These are phyloP conservation scores for Talaromyces wortmannii DNA, from an alignment of 495 filamentous ascomycete genomes.

Conservation along the genomic window DNA sequence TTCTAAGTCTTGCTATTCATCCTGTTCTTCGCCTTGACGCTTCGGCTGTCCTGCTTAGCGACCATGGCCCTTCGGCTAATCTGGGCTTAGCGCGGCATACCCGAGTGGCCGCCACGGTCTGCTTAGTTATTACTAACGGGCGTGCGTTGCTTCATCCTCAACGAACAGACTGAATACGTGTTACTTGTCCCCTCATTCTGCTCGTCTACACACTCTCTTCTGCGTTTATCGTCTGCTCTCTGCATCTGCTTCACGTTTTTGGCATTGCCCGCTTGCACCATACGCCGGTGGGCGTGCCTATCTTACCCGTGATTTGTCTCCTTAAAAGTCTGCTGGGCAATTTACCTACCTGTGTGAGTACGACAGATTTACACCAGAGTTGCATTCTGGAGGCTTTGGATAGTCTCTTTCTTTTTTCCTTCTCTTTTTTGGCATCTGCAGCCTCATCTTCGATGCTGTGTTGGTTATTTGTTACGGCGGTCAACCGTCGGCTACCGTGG, in stretches of 20 bases:
- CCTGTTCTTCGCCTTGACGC: background rate
- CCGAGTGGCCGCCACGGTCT: constrained; percentile 2
- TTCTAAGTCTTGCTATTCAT: background rate
- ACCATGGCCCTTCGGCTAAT: background rate
- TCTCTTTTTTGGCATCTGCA: background rate
- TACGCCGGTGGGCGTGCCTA: background rate
- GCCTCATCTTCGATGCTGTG: background rate
- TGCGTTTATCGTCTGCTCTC: background rate
- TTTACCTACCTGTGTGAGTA: constrained; percentile 5
- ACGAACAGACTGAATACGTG: background rate
- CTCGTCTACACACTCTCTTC: background rate
- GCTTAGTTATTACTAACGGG: background rate
- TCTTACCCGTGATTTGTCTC: constrained; percentile 4
- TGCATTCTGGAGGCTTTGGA: background rate
- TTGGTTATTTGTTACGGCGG: no score
- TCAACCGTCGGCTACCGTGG: background rate
- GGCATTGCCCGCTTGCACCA: background rate
- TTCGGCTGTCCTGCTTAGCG: background rate
- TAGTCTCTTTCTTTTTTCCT: constrained; percentile 5
- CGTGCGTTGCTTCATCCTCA: background rate
- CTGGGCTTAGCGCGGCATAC: constrained; percentile 6
- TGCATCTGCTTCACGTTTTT: background rate
- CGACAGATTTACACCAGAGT: constrained; percentile 1
- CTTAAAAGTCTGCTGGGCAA: constrained; percentile 14
- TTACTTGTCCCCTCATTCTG: constrained; percentile 1